Evolutionary conservation across 2,329 filamentous ascomycete genomes (phyloP).

Genomic region (Lasiodiplodia hormozganensis): DNA sequence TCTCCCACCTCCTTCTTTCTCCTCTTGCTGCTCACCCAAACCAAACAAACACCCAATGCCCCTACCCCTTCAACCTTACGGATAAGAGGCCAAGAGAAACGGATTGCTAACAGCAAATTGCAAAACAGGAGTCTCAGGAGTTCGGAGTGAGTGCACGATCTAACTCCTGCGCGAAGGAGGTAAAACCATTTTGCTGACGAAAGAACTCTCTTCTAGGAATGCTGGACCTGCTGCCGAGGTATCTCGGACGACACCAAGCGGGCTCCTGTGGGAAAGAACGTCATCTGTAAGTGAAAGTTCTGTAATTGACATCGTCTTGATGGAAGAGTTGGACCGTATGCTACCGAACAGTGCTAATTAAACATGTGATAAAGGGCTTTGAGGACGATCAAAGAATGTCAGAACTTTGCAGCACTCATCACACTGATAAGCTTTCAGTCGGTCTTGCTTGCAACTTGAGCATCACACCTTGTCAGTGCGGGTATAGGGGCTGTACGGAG

Average conservation of each 20-base stretch:
- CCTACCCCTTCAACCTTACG: too few relatives aligned
- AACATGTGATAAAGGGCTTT: neutral
- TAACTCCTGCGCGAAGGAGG: too few relatives aligned
- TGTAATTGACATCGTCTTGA: neutral
- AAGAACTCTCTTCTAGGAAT: neutral
- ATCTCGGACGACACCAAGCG: too few relatives aligned
- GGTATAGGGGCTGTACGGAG: too few relatives aligned
- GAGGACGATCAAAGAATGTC: neutral
- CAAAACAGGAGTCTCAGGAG: neutral
- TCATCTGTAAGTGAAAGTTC: neutral
- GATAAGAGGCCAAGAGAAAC: too few relatives aligned
- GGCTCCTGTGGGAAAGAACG: too few relatives aligned
- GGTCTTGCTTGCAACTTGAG: too few relatives aligned
- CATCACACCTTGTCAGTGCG: too few relatives aligned
- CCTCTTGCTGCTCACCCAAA: too few relatives aligned
- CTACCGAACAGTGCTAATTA: neutral
- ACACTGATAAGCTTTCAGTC: too few relatives aligned
- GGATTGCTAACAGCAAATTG: neutral
- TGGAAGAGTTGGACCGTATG: neutral
- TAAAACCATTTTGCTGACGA: neutral
- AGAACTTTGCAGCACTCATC: neutral
- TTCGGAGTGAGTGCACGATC: neutral
- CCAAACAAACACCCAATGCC: too few relatives aligned
- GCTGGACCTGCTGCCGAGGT: constrained; percentile 2
- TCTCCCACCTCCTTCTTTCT: too few relatives aligned